Base-by-base conservation (phyloP, 1,284 basidiomycete species). In the Tilletia walkeri region DNA sequence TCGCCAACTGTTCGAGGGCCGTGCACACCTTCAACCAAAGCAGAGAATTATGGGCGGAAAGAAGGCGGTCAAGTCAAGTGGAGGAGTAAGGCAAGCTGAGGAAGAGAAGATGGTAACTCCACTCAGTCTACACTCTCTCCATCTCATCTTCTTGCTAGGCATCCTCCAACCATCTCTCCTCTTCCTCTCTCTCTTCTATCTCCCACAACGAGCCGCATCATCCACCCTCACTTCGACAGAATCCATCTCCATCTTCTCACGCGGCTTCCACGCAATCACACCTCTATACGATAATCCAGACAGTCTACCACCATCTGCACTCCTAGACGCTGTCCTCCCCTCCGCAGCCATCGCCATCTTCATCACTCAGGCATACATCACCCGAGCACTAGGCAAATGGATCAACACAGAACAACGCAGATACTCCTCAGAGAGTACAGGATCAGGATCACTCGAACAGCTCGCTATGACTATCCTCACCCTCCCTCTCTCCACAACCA, bases 301-400 rank as follows among this genome's bases (percentile, higher is more conserved):
- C 20, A 16, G 9, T 30, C 12, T 61, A 5, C 5, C 56, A n/a
- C 20, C 20, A 9, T 9, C 20, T 7, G 24, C 10, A 24, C 56
- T 61, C 5, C 9, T 6, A 24, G 36, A 16, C 10, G 30, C 12
- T 9, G 56, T 61, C 12, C 24, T 61, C n/a, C 36, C 56, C 56
- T 16, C 56, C n/a, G 36, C n/a, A n/a, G 34, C 24, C 4, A 24
- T 61, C 24, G 56, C 56, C 56, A 38, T 61, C 56, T 61, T 61
- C 56, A 36, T 61, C 56, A 61, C 56, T 9, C 56, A 61, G 36
- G 56, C 56, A 61, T 61, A 30, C 18, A n/a, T 61, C 56, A 34
- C 56, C 7, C 56, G 56, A n/a, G 56, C 56, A 14, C 56, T 61
- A 6, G 56, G 56, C 24, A 61, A 61, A 36, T 61, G 56, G 56